Percentiles rank a stretch among this genome's conserved stretches.
These are phyloP conservation scores for Fusarium clavum DNA, from an alignment of 2,329 filamentous ascomycete species.

Conservation along the genomic window DNA sequence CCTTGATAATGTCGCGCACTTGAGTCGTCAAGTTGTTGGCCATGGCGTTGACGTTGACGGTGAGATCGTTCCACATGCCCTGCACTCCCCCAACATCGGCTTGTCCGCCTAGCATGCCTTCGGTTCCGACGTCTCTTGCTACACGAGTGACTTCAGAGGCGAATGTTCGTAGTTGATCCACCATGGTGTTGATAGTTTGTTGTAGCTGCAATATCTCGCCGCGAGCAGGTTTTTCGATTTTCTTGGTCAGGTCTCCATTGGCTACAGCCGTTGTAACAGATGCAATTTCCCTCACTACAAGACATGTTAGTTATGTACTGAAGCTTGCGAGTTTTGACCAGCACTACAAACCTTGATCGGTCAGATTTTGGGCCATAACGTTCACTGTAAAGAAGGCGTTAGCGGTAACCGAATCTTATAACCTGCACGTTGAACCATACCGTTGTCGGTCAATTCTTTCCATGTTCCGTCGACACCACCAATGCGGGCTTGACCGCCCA, in stretches of 20 bases:
- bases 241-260: constrained; percentile 84
- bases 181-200: constrained; percentile 91
- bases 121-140: constrained; percentile 84
- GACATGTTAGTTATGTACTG: constrained; percentile 23
- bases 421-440: constrained; percentile 53
- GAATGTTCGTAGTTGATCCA: constrained; percentile 85
- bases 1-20: constrained; percentile 93
- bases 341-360: constrained; percentile 70
- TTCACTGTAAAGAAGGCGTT: constrained; percentile 66
- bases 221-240: constrained; percentile 82
- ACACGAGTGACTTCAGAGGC: constrained; percentile 86
- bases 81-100: constrained; percentile 86
- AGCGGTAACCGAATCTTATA: constrained; percentile 15
- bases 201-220: constrained; percentile 86
- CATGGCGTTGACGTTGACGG: constrained; percentile 89
- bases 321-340: background rate
- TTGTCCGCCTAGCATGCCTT: constrained; percentile 84
- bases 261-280: constrained; percentile 87
- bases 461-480: constrained; percentile 95
- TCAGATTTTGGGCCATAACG: constrained; percentile 85
- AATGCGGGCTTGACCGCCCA: constrained; percentile 93
- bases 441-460: constrained; percentile 94
- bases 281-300: constrained; percentile 80
- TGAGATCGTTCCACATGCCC: constrained; percentile 90
- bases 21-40: constrained; percentile 88